Evolutionary conservation across 257 asterid genomes (phyloP).

Genomic region (Henckelia pumila): DNA sequence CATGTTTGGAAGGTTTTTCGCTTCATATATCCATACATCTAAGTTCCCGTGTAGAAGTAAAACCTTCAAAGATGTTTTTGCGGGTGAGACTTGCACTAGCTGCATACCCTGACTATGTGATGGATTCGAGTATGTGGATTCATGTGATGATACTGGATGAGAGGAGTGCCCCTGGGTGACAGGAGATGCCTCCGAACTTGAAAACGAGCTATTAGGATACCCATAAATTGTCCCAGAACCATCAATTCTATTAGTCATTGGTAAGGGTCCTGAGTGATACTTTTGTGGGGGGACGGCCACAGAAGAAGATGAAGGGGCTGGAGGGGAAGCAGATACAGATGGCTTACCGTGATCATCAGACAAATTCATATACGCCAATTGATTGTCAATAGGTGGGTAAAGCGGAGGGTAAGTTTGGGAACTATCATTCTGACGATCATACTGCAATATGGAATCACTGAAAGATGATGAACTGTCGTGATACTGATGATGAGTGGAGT

Average conservation of each 20-base stretch:
- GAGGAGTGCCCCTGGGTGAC: conserved; percentile 27
- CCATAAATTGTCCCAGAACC: conserved; percentile 44
- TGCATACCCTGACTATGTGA: conserved; percentile 45
- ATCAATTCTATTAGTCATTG: conserved; percentile 32
- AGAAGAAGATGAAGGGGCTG: conserved; percentile 42
- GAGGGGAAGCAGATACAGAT: conserved; percentile 48
- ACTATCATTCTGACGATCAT: conserved; percentile 34
- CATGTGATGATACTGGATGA: conserved; percentile 25
- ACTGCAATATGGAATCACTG: conserved; percentile 30
- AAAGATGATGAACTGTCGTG: conserved; percentile 41
- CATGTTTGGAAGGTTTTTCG: conserved; percentile 98
- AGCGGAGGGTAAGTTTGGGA: conserved; percentile 40
- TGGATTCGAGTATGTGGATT: conserved; percentile 26
- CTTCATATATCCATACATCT: conserved; percentile 80
- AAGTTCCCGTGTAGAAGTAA: conserved; percentile 85
- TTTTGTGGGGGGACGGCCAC: conserved; percentile 31
- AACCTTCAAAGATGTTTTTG: conserved; percentile 57
- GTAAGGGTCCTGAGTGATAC: conserved; percentile 59
- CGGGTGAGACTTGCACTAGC: conserved; percentile 54
- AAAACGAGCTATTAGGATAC: conserved; percentile 53
- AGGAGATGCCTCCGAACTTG: conserved; percentile 50
- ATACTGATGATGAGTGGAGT: conserved; percentile 31
- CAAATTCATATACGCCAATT: conserved; percentile 50
- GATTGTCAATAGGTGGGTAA: conserved; percentile 74
- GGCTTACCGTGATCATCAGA: conserved; percentile 39